Conservation (phyloP, 2,329 filamentous ascomycete species). For the Thelonectria blattea region DNA sequence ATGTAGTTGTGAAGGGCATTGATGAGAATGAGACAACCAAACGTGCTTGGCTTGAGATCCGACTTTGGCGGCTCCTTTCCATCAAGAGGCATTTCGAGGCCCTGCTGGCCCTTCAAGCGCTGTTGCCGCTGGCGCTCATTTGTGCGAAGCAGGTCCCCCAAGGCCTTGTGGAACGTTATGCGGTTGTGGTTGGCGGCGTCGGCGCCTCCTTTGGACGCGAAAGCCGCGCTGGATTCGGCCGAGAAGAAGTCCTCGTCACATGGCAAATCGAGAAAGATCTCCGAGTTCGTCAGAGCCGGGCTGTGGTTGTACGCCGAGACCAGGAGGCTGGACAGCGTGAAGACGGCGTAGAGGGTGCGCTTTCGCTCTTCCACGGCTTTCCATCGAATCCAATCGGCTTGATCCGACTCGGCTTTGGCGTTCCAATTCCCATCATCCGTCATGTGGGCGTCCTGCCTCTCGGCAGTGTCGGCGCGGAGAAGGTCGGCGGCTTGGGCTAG, state of each 20-base stretch:
- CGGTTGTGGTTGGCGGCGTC: slow-evolving; percentile 72
- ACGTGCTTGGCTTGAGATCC: slow-evolving; percentile 82
- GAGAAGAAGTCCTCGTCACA: slow-evolving; percentile 93
- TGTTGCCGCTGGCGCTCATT: slow-evolving; percentile 68
- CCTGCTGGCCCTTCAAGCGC: slow-evolving; percentile 25
- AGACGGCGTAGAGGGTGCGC: slow-evolving; percentile 88
- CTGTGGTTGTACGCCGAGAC: slow-evolving; percentile 94
- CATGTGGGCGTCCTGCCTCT: slow-evolving; percentile 63
- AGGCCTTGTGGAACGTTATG: slow-evolving; percentile 79
- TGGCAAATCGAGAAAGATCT: slow-evolving; percentile 86
- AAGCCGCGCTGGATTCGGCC: slow-evolving; percentile 81
- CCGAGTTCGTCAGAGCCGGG: slow-evolving; percentile 90
- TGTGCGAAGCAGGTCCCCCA: slow-evolving; percentile 80
- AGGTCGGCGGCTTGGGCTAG: slow-evolving; percentile 89
- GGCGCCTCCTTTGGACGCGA: slow-evolving; percentile 77
- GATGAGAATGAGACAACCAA: slow-evolving; percentile 89
- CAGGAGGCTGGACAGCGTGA: slow-evolving; percentile 87
- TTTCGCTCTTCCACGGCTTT: slow-evolving; percentile 89
- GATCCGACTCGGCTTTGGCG: slow-evolving; percentile 57
- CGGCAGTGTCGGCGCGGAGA: slow-evolving; percentile 50
- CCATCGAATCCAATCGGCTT: slow-evolving; percentile 79
- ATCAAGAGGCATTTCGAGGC: slow-evolving; percentile 25
- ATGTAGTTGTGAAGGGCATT: slow-evolving; percentile 97
- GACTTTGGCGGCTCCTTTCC: slow-evolving; percentile 57
- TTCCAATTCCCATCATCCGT: slow-evolving; percentile 58